Evolutionary conservation across 768 basidiomycete species (phyloP), one percentile per base, ranked within the genome.

Genomic region (Lenzites betulinus): DNA sequence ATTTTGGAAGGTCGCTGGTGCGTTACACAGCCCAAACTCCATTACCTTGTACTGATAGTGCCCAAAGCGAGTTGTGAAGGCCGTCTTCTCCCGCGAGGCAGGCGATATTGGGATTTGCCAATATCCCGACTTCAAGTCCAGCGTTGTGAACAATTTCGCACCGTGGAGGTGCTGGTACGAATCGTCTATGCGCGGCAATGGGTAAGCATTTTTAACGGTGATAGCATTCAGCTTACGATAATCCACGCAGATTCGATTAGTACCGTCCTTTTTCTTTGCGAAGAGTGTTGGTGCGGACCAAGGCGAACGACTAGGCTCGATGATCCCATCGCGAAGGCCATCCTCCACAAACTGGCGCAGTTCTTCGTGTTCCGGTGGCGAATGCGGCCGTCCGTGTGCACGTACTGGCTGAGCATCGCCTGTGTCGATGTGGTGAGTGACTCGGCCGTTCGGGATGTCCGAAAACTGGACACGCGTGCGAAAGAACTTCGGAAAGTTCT

Each of bases 211-310:
- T 52, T 64, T 66, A 11, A 23, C 36, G 15, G 62, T 67, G 9
- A 66, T 58, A 5, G 51, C 39, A 35, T 67, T 67, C 15, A 65
- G 62, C 23, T 51, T 18, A 2, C 67, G 36, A 38, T 71, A 54
- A 38, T 54, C 52, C 5, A n/a, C 15, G n/a, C 35, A 28, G 9
- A 35, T 50, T 7, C 59, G 60, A 8, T 52, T 30, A 15, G 22
- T 42, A 11, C 64, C 60, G 50, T 65, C 56, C 46, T 65, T 65
- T 55, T 65, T 65, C 26, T 59, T 62, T 25, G 68, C 61, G 43
- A 72, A 69, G 50, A 69, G 63, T n/a, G 25, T n/a, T 6, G 44
- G 44, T 25, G 44, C 44, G 3, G 16, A 15, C 44, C 44, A 46
- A 23, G 44, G 44, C 22, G 44, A 46, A 4, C 20, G 13, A 7